These are phyloP conservation scores for Hapsidospora chrysogenum DNA, from an alignment of 495 filamentous ascomycete genomes.

Conservation along the genomic window DNA sequence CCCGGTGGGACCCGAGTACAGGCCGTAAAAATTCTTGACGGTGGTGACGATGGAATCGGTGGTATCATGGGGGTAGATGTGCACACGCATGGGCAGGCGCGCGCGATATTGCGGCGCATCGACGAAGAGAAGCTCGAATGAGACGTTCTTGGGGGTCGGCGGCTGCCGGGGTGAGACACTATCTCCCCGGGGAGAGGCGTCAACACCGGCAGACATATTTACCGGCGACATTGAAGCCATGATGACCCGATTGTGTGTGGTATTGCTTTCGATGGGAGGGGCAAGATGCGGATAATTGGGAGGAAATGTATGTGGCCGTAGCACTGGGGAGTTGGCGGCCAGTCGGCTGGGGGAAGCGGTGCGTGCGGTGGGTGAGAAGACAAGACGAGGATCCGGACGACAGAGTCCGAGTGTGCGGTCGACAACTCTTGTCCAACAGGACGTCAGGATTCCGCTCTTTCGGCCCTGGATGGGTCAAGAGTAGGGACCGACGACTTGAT, in stretches of 20 bases:
- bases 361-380: neutral
- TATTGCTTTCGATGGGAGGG: neutral
- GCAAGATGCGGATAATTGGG: neutral
- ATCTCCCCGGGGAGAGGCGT: constrained; percentile 15
- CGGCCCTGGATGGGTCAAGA: constrained; percentile 1
- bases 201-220: constrained; percentile 1
- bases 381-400: neutral
- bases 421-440: constrained; percentile 1
- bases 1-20: constrained; percentile 51
- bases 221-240: constrained; percentile 1
- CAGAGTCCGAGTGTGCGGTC: too few relatives aligned
- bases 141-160: constrained; percentile 53
- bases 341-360: neutral
- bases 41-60: constrained; percentile 93
- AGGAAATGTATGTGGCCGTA: too few relatives aligned
- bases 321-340: too few relatives aligned
- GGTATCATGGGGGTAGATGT: constrained; percentile 82
- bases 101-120: constrained; percentile 56
- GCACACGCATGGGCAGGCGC: constrained; percentile 76
- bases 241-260: neutral
- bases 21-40: constrained; percentile 93
- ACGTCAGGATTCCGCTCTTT: constrained; percentile 1
- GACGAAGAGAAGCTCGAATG: constrained; percentile 70
- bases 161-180: constrained; percentile 30
- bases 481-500: too few relatives aligned